Evolutionary conservation across 1,284 basidiomycete species (phyloP), one percentile per base, ranked within the genome.

Genomic region (Gymnopus androsaceus): DNA sequence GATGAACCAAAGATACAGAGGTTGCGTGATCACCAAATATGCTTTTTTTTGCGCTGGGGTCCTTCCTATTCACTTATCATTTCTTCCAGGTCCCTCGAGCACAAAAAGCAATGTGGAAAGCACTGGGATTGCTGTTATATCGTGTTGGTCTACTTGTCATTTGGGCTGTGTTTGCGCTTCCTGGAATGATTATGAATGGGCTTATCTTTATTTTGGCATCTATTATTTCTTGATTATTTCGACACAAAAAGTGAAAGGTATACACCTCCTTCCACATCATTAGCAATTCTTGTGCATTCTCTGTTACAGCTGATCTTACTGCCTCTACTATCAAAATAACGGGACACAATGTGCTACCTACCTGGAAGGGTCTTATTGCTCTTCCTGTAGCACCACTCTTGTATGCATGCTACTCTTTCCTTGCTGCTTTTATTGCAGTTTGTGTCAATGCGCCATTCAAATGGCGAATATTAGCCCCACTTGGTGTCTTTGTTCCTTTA

Each of bases 331-430:
- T 99, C 69, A 99, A 99, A 75, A 85, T 99, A 57, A 92, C 92
- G 33, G 97, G 88, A 27, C 85, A 93, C 48, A 97, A 99, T 69
- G 97, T 99, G 12, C 78, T 99, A 14, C 97, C 95, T 0, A 95
- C 95, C 2, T 99, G 97, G 97, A 99, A 99, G 71, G 87, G 99
- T 33, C 82, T 99, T 42, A 95, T 99, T 54, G 96, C 94, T 12
- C 79, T 99, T 51, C 97, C 90, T 21, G 79, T 94, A 36, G 90
- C 94, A 7, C 96, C 97, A 6, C 74, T 97, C 6, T 76, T 99
- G 31, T 99, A 99, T 75, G 72, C 81, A 9, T 73, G 90, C 63
- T 98, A 97, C 72, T 92, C 92, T 33, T 73, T 90, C 64, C 66
- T 95, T 33, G 93, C 94, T 11, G 91, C 91, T 21, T 66, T 87